Conservation (phyloP, 768 basidiomycete genomes). For the Chiua virens region DNA sequence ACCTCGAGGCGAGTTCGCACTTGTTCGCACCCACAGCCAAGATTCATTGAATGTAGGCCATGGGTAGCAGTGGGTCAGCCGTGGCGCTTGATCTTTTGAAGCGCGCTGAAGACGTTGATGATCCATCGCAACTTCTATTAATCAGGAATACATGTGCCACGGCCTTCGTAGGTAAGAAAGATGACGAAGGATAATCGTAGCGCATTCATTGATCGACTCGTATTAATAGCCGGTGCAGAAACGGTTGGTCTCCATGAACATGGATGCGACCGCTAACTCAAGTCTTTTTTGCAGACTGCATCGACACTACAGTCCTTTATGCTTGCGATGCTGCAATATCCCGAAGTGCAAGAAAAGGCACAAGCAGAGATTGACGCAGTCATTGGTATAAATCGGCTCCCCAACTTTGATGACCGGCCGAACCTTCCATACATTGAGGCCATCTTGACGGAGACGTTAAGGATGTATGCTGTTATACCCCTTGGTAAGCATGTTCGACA, state of each 20-base stretch:
- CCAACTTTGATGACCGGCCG: constrained; percentile 22
- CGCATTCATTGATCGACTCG: neutral
- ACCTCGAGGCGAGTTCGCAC: constrained; percentile 6
- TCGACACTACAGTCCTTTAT: constrained; percentile 31
- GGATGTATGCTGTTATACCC: constrained; percentile 25
- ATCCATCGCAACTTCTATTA: constrained; percentile 11
- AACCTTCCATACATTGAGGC: constrained; percentile 31
- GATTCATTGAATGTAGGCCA: constrained; percentile 9
- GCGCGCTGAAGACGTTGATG: neutral
- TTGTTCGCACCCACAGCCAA: neutral
- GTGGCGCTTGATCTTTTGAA: constrained; percentile 13
- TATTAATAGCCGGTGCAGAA: constrained; percentile 19
- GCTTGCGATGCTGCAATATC: constrained; percentile 36
- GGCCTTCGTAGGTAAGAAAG: constrained; percentile 18
- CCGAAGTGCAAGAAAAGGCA: constrained; percentile 27
- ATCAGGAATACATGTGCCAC: constrained; percentile 11
- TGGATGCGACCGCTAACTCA: neutral
- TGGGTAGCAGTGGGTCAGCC: constrained; percentile 8
- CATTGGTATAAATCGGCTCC: constrained; percentile 30
- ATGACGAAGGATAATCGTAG: neutral
- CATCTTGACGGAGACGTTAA: constrained; percentile 29
- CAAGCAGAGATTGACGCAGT: constrained; percentile 27
- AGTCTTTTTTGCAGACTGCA: constrained; percentile 16
- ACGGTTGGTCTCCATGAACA: constrained; percentile 5
- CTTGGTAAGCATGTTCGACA: constrained; percentile 15